phyloP scores from a whole-genome alignment of 345 rosid species.

The Garcia nutans region DNA sequence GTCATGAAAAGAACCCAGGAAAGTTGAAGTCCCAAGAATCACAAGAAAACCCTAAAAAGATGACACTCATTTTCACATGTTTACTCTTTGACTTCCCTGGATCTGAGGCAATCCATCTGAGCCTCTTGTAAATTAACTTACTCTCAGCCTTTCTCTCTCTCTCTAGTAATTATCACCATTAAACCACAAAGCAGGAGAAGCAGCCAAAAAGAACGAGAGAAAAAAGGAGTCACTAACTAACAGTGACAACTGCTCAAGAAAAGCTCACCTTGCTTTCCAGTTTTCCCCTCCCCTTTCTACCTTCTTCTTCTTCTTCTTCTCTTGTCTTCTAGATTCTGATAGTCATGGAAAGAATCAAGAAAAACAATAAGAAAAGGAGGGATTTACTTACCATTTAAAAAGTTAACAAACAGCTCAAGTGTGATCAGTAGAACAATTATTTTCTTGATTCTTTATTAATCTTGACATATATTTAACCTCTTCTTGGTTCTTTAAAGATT shows the following conservation, averaged over 20 bases:
- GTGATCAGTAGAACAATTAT: not conserved
- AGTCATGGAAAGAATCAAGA: constrained; percentile 13
- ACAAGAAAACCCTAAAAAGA: constrained; percentile 50
- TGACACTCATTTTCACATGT: constrained; percentile 31
- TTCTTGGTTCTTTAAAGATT: constrained; percentile 11
- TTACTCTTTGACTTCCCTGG: constrained; percentile 48
- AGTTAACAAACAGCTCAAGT: constrained; percentile 20
- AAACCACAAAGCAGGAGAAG: constrained; percentile 13
- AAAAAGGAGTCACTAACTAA: constrained; percentile 22
- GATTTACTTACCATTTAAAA: constrained; percentile 30
- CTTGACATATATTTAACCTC: not conserved
- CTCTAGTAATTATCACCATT: constrained; percentile 25
- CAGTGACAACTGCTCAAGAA: constrained; percentile 27
- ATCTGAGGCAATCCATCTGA: constrained; percentile 59
- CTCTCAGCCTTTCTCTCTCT: constrained; percentile 18
- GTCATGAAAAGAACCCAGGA: constrained; percentile 53
- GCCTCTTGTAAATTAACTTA: constrained; percentile 38
- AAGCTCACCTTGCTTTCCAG: not conserved
- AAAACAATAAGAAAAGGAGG: constrained; percentile 12
- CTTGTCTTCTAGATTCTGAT: not conserved
- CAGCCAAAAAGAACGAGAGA: not conserved
- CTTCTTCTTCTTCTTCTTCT: not conserved
- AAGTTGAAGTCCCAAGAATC: constrained; percentile 46
- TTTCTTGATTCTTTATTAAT: constrained; percentile 8
- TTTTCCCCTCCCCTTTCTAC: not conserved